Base-by-base conservation (phyloP, 176 grass and related monocot species). In the Poa pratensis region DNA sequence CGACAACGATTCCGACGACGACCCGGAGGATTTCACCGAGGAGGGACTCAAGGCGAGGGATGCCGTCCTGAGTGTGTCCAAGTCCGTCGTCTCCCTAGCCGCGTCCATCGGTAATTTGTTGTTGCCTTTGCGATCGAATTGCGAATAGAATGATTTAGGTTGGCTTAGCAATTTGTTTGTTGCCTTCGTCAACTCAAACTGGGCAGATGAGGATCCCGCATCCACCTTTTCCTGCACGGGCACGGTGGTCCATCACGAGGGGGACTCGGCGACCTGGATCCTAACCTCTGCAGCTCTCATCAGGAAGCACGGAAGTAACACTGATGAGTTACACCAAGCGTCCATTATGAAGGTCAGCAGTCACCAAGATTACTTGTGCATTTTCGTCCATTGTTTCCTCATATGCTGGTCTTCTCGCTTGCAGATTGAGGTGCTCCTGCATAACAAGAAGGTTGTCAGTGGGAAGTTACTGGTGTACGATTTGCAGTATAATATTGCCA, bases 391-490 rank as follows among this genome's bases (percentile, higher is more conserved):
- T 58, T 24, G 57, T 49, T 49, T 49, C 48, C 15, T 49, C 48
- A 42, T 53, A 48, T 40, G 34, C 34, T 62, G 16, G 0, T 49
- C 48, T 49, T 49, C 48, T 49, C 11, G 13, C 48, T 49, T 69
- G 79, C 79, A 81, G 79, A 69, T 81, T 24, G 3, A 69, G 35
- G 79, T 81, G 80, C 3, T 10, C 39, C 50, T 82, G 49, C 80
- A 37, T 51, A 82, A 57, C 51, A 7, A 55, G 16, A 9, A 54
- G 5, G 35, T 12, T 70, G 80, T 42, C 69, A 52, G 10, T n/a
- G 80, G 80, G 30, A 16, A 15, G 32, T 15, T 82, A 23, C 64
- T 18, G 7, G 52, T 51, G 71, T 75, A 27, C 7, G 48, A 75
- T 52, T 75, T 75, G 71, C 71, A 75, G 7, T 75, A 75, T 14